phyloP scores from a whole-genome alignment of 176 grass and related monocot genomes.

The Elaeis guineensis region DNA sequence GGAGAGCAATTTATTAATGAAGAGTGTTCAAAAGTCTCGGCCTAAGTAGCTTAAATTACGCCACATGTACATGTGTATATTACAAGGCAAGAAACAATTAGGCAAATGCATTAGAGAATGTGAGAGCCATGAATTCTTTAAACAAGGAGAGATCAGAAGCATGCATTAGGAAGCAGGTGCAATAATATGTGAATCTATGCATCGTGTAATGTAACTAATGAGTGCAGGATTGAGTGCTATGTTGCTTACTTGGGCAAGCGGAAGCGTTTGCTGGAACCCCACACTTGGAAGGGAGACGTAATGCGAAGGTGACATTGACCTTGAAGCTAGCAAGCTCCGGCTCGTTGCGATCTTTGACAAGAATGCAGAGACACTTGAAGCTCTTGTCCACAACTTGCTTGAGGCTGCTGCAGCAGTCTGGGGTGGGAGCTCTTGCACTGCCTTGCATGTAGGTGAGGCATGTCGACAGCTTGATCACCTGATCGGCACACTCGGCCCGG shows the following conservation, averaged over 20 bases:
- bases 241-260: constrained; percentile 55
- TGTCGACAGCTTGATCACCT: constrained; percentile 61
- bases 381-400: constrained; percentile 33
- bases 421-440: constrained; percentile 42
- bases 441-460: constrained; percentile 90
- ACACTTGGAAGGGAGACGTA: constrained; percentile 47
- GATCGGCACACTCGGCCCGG: constrained; percentile 59
- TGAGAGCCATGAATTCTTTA: too few relatives aligned
- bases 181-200: too few relatives aligned
- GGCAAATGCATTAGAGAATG: too few relatives aligned
- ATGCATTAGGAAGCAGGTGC: too few relatives aligned
- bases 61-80: too few relatives aligned
- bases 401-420: constrained; percentile 77
- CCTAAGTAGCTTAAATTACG: too few relatives aligned
- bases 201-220: too few relatives aligned
- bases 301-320: constrained; percentile 62
- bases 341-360: constrained; percentile 72
- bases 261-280: constrained; percentile 30
- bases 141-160: too few relatives aligned
- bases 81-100: too few relatives aligned
- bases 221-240: too few relatives aligned
- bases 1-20: too few relatives aligned
- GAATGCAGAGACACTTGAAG: constrained; percentile 64
- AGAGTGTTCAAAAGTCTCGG: too few relatives aligned
- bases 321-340: constrained; percentile 46